Evolutionary conservation across 306 rosid genomes (phyloP).

Genomic region (Medicago truncatula): MtrunA17r5.0-ANR NC_053049.1:43937001-43937500

Average conservation of each 20-base stretch:
- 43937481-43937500: slow-evolving; percentile 60
- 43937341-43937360: background rate
- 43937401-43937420: slow-evolving; percentile 3
- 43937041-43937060: slow-evolving; percentile 53
- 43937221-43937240: background rate
- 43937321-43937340: background rate
- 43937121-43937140: slow-evolving; percentile 51
- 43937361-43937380: background rate
- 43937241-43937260: background rate
- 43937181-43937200: background rate
- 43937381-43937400: background rate
- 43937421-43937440: slow-evolving; percentile 66
- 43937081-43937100: slow-evolving; percentile 69
- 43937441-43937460: slow-evolving; percentile 56
- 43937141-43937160: slow-evolving; percentile 58
- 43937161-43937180: background rate
- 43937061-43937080: slow-evolving; percentile 62
- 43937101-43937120: slow-evolving; percentile 57
- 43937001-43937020: slow-evolving; percentile 72
- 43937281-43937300: background rate
- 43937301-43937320: background rate
- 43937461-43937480: slow-evolving; percentile 60
- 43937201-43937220: background rate
- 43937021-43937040: slow-evolving; percentile 59
- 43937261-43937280: background rate